Conservation (phyloP, 2,329 filamentous ascomycete genomes). For the Botrytis elliptica region DNA sequence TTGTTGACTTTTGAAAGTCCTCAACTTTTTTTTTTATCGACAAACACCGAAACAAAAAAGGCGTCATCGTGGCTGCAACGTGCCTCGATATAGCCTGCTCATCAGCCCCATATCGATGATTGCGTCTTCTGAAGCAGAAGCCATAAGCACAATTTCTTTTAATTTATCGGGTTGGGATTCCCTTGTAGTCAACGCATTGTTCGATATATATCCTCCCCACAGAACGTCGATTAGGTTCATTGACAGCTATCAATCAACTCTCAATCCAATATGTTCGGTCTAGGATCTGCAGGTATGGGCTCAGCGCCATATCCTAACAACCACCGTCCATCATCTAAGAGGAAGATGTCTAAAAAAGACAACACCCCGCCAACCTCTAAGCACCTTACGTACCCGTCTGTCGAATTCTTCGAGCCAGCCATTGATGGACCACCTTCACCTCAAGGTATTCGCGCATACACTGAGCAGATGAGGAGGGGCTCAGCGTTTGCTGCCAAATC, state of each 20-base stretch:
- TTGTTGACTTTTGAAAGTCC: slow-evolving; percentile 8
- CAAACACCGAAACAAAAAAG: slow-evolving; percentile 15
- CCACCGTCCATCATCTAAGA: slow-evolving; percentile 6
- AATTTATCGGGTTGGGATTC: slow-evolving; percentile 16
- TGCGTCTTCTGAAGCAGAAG: slow-evolving; percentile 22
- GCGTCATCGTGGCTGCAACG: slow-evolving; percentile 22
- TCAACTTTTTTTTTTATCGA: slow-evolving; percentile 12
- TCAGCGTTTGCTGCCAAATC: slow-evolving; percentile 50
- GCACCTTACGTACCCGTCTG: slow-evolving; percentile 12
- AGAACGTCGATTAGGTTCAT: slow-evolving; percentile 16
- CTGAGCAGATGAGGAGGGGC: slow-evolving; percentile 56
- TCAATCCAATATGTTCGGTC: slow-evolving; percentile 20
- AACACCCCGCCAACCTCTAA: background rate
- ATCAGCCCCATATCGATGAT: slow-evolving; percentile 15
- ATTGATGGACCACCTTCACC: slow-evolving; percentile 62
- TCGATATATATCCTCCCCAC: slow-evolving; percentile 22
- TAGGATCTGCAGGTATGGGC: slow-evolving; percentile 15
- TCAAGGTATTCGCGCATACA: slow-evolving; percentile 57
- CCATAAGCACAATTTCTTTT: slow-evolving; percentile 21
- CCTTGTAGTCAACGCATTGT: slow-evolving; percentile 12
- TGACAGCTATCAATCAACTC: slow-evolving; percentile 8
- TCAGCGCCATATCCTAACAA: background rate
- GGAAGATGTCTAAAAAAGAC: slow-evolving; percentile 17
- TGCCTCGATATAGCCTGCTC: slow-evolving; percentile 20
- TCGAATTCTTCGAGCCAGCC: slow-evolving; percentile 55